A percentile compares a stretch with the other conserved stretches of the same genome.
Conservation (phyloP, 306 rosid genomes). For the Quercus mongolica region DNA sequence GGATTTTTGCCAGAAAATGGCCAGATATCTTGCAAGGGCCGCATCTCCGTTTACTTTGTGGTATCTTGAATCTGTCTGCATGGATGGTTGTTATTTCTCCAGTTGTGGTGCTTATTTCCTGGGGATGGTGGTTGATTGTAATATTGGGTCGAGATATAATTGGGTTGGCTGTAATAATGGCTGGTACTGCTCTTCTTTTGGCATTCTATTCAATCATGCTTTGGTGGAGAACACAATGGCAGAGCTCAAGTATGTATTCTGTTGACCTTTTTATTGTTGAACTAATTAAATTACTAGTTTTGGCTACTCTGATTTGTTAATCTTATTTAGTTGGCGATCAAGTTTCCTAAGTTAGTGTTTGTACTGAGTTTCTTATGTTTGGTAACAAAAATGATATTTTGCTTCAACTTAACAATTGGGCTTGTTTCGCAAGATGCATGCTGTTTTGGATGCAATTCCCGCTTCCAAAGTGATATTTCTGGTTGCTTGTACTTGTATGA, state of each 20-base stretch:
- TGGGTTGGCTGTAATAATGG: slow-evolving; percentile 98
- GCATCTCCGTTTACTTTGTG: slow-evolving; percentile 80
- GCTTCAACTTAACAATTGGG: too few species aligned
- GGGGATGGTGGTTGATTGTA: slow-evolving; percentile 95
- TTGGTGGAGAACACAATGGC: slow-evolving; percentile 99
- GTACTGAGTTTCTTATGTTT: not conserved
- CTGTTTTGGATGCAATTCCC: too few species aligned
- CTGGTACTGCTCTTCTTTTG: slow-evolving; percentile 94
- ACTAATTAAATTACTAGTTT: slow-evolving; percentile 5
- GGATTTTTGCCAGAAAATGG: slow-evolving; percentile 99
- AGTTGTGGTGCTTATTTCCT: slow-evolving; percentile 66
- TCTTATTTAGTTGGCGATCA: not conserved
- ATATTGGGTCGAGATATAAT: slow-evolving; percentile 92
- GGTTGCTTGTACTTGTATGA: too few species aligned
- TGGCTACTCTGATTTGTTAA: not conserved
- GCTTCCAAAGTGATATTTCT: too few species aligned
- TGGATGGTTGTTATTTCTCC: slow-evolving; percentile 93
- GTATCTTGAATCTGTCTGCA: slow-evolving; percentile 79
- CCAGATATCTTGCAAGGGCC: slow-evolving; percentile 93
- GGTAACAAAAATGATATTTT: not conserved
- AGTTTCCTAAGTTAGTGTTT: not conserved
- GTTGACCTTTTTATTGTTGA: slow-evolving; percentile 13
- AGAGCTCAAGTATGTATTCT: slow-evolving; percentile 93
- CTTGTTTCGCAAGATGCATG: too few species aligned
- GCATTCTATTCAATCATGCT: slow-evolving; percentile 99